Evolutionary conservation across 352 stramenopile species (phyloP).

Genomic region (Phytophthora pluvialis): DNA sequence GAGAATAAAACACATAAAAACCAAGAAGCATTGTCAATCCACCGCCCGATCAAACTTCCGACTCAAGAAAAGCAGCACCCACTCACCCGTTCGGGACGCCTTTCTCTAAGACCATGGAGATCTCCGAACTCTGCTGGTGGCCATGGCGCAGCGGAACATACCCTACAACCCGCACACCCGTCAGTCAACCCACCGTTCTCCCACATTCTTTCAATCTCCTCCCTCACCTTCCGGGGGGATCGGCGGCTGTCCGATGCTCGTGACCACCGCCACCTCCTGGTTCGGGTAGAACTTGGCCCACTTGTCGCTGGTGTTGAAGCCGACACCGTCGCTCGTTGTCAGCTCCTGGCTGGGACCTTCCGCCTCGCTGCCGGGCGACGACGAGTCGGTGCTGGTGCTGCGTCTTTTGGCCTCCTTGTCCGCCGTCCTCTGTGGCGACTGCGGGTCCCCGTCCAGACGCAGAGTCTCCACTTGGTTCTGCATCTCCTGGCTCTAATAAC

Average conservation of each 20-base stretch:
- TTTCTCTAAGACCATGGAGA: constrained; percentile 21
- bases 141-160: constrained; percentile 68
- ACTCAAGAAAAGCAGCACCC: not conserved
- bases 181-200: constrained; percentile 16
- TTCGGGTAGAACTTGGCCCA: constrained; percentile 67
- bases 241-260: constrained; percentile 53
- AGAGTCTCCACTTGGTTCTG: constrained; percentile 40
- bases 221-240: constrained; percentile 58
- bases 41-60: not conserved
- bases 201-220: not conserved
- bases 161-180: constrained; percentile 32
- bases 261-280: constrained; percentile 63
- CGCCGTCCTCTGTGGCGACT: constrained; percentile 7
- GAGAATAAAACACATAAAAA: constrained; percentile 4
- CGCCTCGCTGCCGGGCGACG: not conserved
- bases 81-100: constrained; percentile 44
- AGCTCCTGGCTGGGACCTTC: constrained; percentile 10
- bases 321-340: constrained; percentile 34
- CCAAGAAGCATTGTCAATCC: not conserved
- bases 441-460: constrained; percentile 10
- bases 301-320: constrained; percentile 50
- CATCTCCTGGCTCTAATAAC: constrained; percentile 37
- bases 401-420: not conserved
- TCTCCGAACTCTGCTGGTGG: constrained; percentile 28
- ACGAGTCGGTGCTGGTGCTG: constrained; percentile 6